A percentile compares a stretch with the other conserved stretches of the same genome.
These are phyloP conservation scores for Saccharomycopsis lassenensis DNA, from an alignment of 805 yeast species.

Conservation along the genomic window DNA sequence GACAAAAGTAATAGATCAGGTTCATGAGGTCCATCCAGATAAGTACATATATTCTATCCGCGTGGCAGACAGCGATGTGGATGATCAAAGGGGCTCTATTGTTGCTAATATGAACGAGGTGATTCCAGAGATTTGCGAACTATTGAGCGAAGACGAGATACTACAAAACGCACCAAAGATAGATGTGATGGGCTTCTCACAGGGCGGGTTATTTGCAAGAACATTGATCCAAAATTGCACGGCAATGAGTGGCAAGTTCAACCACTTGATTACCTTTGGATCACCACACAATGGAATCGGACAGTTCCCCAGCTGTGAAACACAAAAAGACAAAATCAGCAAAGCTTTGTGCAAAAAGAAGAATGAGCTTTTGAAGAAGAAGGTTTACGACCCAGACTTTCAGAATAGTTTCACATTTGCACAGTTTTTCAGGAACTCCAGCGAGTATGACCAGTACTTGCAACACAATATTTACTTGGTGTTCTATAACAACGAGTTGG, in stretches of 20 bases:
- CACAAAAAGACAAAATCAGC: too few species aligned
- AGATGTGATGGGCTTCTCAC: conserved; percentile 67
- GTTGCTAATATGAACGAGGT: conserved; percentile 51
- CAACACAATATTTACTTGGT: conserved; percentile 50
- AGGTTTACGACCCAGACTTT: conserved; percentile 46
- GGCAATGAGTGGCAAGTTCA: conserved; percentile 27
- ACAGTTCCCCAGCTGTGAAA: conserved; percentile 56
- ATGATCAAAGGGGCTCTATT: conserved; percentile 45
- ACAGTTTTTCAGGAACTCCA: conserved; percentile 56
- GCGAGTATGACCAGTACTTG: conserved; percentile 42
- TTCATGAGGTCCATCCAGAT: conserved; percentile 38
- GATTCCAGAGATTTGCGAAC: conserved; percentile 43
- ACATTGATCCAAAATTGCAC: conserved; percentile 54
- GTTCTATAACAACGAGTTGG: conserved; percentile 53
- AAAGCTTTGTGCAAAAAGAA: conserved; percentile 72
- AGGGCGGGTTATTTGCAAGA: conserved; percentile 74
- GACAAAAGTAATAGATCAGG: conserved; percentile 31
- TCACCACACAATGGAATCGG: conserved; percentile 71
- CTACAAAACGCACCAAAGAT: conserved; percentile 21
- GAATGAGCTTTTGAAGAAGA: conserved; percentile 53
- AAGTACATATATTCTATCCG: conserved; percentile 42
- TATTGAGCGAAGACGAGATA: conserved; percentile 35
- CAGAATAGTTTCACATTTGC: conserved; percentile 58
- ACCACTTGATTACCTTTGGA: conserved; percentile 60
- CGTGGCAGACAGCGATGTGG: conserved; percentile 35